A percentile compares a stretch with the other conserved stretches of the same genome.
Conservation (phyloP, 2,329 filamentous ascomycete genomes). For the Zymoseptoria pseudotritici region DNA sequence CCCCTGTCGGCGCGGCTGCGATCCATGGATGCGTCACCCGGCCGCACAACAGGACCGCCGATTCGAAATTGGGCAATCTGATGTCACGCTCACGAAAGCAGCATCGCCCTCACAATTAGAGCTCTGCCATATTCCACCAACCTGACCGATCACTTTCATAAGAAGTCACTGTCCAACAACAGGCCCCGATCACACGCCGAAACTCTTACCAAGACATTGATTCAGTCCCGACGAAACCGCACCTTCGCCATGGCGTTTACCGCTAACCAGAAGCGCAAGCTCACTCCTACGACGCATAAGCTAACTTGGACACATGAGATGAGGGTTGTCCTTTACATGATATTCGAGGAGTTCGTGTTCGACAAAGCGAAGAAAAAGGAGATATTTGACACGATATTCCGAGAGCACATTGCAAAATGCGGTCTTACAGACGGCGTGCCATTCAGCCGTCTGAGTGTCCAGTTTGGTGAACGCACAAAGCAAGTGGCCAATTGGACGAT, state of each 20-base stretch:
- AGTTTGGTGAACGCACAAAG: background rate
- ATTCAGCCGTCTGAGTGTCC: background rate
- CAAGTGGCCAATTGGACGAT: background rate
- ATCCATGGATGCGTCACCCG: background rate
- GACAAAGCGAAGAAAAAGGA: background rate
- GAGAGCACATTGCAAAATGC: background rate
- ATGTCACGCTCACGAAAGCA: background rate
- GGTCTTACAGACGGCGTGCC: background rate
- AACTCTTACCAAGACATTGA: too few relatives aligned
- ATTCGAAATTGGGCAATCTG: background rate
- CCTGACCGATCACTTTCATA: background rate
- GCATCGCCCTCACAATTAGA: background rate
- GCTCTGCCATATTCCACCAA: background rate
- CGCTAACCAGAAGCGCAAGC: background rate
- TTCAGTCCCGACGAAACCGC: background rate
- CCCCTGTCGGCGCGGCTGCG: background rate
- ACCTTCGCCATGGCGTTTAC: background rate
- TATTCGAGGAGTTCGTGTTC: background rate
- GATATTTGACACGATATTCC: background rate
- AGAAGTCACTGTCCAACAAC: too few relatives aligned
- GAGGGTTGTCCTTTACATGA: background rate
- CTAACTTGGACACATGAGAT: background rate
- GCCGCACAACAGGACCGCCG: background rate
- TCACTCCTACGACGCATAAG: background rate
- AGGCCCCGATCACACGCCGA: too few relatives aligned